Percentiles rank a stretch among this genome's conserved stretches.
phyloP scores from a whole-genome alignment of 2,329 filamentous ascomycete genomes.

The Penicillium sp. region DNA sequence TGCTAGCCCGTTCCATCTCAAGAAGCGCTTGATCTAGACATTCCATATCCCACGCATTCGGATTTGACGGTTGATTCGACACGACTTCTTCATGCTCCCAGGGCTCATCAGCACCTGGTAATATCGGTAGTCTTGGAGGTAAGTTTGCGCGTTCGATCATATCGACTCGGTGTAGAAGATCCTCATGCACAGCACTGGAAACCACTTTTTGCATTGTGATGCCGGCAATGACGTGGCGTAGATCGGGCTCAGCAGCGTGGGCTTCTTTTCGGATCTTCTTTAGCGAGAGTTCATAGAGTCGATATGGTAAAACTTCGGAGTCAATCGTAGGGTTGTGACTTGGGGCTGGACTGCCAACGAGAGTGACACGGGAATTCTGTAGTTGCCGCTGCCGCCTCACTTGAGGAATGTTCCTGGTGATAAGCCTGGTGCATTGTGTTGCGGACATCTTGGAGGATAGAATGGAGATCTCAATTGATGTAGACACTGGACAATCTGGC shows the following conservation, averaged over 20 bases:
- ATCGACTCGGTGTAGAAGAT: conserved; percentile 12
- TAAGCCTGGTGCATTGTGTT: conserved; percentile 2
- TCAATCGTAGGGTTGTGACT: conserved; percentile 7
- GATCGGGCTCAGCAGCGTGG: conserved; percentile 15
- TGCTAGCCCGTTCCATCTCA: conserved; percentile 13
- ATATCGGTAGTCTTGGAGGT: conserved; percentile 3
- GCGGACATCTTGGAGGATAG: conserved; percentile 1
- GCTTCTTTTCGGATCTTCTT: conserved; percentile 20
- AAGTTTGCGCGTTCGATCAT: conserved; percentile 8
- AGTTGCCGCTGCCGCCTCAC: conserved; percentile 2
- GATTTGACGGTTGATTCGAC: not conserved
- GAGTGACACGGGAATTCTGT: conserved; percentile 1
- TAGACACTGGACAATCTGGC: not conserved
- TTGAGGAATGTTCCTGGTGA: conserved; percentile 4
- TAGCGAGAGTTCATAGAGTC: conserved; percentile 17
- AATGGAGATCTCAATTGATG: not conserved
- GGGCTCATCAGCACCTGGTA: conserved; percentile 11
- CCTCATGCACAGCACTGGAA: conserved; percentile 8
- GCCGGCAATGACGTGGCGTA: conserved; percentile 17
- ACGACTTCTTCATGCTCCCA: conserved; percentile 7
- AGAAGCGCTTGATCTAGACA: conserved; percentile 12
- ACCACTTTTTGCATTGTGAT: conserved; percentile 14
- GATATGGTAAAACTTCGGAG: conserved; percentile 18
- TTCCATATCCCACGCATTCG: conserved; percentile 10
- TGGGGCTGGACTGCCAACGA: not conserved